These are phyloP conservation scores for Fusarium tricinctum DNA, from an alignment of 2,329 filamentous ascomycete species.

Conservation along the genomic window DNA sequence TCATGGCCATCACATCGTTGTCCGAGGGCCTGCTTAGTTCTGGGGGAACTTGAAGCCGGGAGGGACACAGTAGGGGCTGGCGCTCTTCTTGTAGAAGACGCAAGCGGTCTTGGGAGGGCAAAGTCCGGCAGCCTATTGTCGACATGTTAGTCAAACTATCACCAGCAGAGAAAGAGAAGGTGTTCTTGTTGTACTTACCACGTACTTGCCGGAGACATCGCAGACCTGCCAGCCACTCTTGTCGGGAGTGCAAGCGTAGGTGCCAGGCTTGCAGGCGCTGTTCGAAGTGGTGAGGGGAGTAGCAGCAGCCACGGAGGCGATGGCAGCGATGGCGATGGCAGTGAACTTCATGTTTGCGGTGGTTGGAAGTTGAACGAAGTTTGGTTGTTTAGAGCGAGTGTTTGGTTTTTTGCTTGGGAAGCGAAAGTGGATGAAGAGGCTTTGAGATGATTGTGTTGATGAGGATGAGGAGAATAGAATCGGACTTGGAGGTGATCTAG, in stretches of 20 bases:
- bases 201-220: slow-evolving; percentile 50
- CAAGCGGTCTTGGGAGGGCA: slow-evolving; percentile 56
- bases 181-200: slow-evolving; percentile 49
- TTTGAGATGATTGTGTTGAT: slow-evolving; percentile 27
- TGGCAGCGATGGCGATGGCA: slow-evolving; percentile 37
- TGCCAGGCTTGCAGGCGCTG: slow-evolving; percentile 52
- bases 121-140: slow-evolving; percentile 50
- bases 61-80: slow-evolving; percentile 58
- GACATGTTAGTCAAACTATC: not conserved
- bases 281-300: slow-evolving; percentile 31
- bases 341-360: slow-evolving; percentile 53
- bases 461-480: slow-evolving; percentile 28
- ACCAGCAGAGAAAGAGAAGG: fast-evolving
- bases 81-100: slow-evolving; percentile 54
- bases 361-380: not conserved
- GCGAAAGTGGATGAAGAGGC: slow-evolving; percentile 18
- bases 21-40: slow-evolving; percentile 21
- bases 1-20: slow-evolving; percentile 16
- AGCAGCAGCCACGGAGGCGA: slow-evolving; percentile 44
- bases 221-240: slow-evolving; percentile 54
- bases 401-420: slow-evolving; percentile 13
- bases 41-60: slow-evolving; percentile 51
- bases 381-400: slow-evolving; percentile 22
- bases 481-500: not conserved
- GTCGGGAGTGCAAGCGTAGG: slow-evolving; percentile 53